These are phyloP conservation scores for Russula abietina DNA, from an alignment of 768 basidiomycete genomes.

Conservation along the genomic window DNA sequence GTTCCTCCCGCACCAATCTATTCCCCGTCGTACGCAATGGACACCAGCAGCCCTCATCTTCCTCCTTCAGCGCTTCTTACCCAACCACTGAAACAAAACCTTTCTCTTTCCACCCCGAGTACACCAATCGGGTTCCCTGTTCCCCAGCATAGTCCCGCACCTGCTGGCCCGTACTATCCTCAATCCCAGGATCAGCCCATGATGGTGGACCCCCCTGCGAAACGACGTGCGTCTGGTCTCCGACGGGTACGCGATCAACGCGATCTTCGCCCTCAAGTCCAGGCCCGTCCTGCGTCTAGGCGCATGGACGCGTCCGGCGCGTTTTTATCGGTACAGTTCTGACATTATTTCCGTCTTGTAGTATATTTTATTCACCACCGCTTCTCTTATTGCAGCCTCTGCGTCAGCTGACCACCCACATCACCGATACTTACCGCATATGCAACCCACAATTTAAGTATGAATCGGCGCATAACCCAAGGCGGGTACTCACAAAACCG, in stretches of 20 bases:
- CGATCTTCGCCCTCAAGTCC: constrained; percentile 74
- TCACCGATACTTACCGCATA: constrained; percentile 86
- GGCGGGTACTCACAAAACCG: constrained; percentile 95
- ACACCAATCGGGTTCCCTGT: constrained; percentile 68
- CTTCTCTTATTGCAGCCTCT: constrained; percentile 41
- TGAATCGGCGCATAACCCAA: constrained; percentile 89
- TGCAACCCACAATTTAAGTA: constrained; percentile 96
- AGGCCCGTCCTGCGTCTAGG: constrained; percentile 55
- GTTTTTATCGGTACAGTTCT: constrained; percentile 71
- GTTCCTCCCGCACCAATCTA: constrained; percentile 35
- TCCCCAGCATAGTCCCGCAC: constrained; percentile 42
- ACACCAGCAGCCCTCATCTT: constrained; percentile 57
- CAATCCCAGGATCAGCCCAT: constrained; percentile 55
- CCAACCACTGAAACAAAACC: constrained; percentile 41
- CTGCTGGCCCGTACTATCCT: constrained; percentile 45
- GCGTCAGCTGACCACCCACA: constrained; percentile 72
- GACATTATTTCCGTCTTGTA: neutral
- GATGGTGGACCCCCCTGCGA: constrained; percentile 60
- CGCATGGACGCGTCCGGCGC: constrained; percentile 70
- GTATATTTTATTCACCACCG: constrained; percentile 16
- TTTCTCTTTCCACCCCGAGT: constrained; percentile 59
- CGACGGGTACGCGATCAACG: constrained; percentile 67
- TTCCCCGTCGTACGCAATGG: constrained; percentile 54
- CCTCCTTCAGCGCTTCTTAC: constrained; percentile 48
- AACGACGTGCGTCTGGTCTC: constrained; percentile 69